A percentile compares a stretch with the other conserved stretches of the same genome.
Evolutionary conservation across 345 rosid genomes (phyloP).

Genomic region (Brassica napus): DNA sequence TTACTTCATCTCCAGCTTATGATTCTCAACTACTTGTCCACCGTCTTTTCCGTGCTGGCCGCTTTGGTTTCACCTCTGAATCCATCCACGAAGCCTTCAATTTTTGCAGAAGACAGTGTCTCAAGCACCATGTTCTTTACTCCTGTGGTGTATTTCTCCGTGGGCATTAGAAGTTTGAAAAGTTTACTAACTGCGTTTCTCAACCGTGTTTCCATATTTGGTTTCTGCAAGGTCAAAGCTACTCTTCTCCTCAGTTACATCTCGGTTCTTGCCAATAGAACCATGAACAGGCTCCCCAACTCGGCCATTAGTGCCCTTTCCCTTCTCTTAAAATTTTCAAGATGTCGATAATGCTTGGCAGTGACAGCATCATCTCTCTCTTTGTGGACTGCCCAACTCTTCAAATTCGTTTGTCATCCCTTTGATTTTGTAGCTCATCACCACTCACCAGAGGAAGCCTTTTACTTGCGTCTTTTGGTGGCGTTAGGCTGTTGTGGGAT

Average conservation of each 20-base stretch:
- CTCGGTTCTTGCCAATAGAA: slow-evolving; percentile 45
- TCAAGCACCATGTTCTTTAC: slow-evolving; percentile 70
- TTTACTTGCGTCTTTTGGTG: no score
- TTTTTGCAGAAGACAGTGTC: slow-evolving; percentile 51
- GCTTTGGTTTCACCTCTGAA: slow-evolving; percentile 77
- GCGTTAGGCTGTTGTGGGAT: no score
- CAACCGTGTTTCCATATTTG: slow-evolving; percentile 46
- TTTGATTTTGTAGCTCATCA: no score
- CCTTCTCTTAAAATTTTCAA: no score
- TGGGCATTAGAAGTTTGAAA: no score
- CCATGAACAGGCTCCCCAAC: slow-evolving; percentile 44
- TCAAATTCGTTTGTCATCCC: no score
- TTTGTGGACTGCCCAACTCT: no score
- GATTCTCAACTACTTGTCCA: slow-evolving; percentile 66
- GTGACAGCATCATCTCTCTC: no score
- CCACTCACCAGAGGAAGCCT: no score
- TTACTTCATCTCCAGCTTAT: no score
- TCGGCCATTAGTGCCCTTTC: slow-evolving; percentile 38
- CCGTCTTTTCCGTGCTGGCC: slow-evolving; percentile 85
- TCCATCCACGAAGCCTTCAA: slow-evolving; percentile 56
- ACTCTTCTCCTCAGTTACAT: slow-evolving; percentile 51
- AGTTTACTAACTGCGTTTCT: no score
- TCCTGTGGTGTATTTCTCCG: slow-evolving; percentile 56
- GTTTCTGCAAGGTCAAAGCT: slow-evolving; percentile 46
- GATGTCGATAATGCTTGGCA: no score